Evolutionary conservation across 495 filamentous ascomycete species (phyloP).

Genomic region (Daldinia grandis): DNA sequence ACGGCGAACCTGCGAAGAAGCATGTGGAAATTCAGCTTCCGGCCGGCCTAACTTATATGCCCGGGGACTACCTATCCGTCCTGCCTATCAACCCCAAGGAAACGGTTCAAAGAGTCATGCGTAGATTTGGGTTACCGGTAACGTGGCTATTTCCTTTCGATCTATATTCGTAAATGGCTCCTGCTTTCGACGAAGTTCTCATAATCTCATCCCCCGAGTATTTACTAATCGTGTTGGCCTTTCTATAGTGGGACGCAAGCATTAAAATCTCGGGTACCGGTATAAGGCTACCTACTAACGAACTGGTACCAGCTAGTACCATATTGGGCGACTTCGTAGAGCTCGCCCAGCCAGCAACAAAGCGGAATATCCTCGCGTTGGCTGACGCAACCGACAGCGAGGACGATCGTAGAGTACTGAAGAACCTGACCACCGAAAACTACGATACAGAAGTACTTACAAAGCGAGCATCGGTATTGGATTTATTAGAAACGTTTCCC

Average conservation of each 20-base stretch:
- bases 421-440: constrained; percentile 26
- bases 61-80: constrained; percentile 73
- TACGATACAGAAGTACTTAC: constrained; percentile 40
- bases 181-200: no score
- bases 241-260: constrained; percentile 22
- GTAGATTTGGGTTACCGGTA: constrained; percentile 45
- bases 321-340: constrained; percentile 71
- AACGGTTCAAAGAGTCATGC: constrained; percentile 55
- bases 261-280: constrained; percentile 40
- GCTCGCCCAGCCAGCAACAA: constrained; percentile 68
- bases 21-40: constrained; percentile 69
- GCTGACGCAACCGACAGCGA: constrained; percentile 32
- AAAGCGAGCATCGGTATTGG: constrained; percentile 66
- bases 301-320: constrained; percentile 62
- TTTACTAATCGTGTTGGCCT: background rate
- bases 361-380: constrained; percentile 41
- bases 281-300: constrained; percentile 60
- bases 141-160: background rate
- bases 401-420: constrained; percentile 25
- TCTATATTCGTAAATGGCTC: background rate
- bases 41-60: constrained; percentile 65
- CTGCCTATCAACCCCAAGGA: constrained; percentile 67
- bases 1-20: constrained; percentile 63
- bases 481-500: constrained; percentile 65
- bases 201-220: background rate